Evolutionary conservation across 2,329 filamentous ascomycete species (phyloP).

Genomic region (Diaporthe sp.): DNA sequence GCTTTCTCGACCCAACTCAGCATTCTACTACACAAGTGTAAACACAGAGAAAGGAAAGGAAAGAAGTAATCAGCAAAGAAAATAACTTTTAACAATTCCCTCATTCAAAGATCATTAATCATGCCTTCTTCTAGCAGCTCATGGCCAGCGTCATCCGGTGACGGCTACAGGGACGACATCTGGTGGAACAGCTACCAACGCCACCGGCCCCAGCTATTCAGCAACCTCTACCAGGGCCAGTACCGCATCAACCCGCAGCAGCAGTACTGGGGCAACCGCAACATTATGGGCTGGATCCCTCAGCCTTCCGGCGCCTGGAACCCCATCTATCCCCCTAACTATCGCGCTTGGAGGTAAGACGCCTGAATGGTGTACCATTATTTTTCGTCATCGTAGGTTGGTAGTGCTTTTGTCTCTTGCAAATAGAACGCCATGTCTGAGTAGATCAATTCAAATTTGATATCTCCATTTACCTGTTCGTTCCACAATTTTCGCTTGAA

Average conservation of each 20-base stretch:
- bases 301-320: not conserved
- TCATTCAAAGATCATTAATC: not conserved
- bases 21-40: not conserved
- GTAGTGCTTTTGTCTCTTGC: not conserved
- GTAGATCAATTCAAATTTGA: not conserved
- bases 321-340: not conserved
- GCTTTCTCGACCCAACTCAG: not conserved
- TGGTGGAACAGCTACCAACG: conserved; percentile 6
- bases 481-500: no score
- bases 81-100: not conserved
- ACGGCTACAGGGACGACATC: not conserved
- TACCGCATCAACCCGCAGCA: conserved; percentile 17
- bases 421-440: not conserved
- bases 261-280: conserved; percentile 20
- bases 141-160: not conserved
- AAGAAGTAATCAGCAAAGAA: not conserved
- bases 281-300: conserved; percentile 20
- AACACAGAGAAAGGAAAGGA: not conserved
- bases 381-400: not conserved
- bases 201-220: not conserved
- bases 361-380: no score
- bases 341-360: conserved; percentile 16
- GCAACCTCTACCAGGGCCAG: not conserved
- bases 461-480: not conserved
- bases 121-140: not conserved